Evolutionary conservation across 2,329 filamentous ascomycete species (phyloP).

Genomic region (Nemania abortiva): DNA sequence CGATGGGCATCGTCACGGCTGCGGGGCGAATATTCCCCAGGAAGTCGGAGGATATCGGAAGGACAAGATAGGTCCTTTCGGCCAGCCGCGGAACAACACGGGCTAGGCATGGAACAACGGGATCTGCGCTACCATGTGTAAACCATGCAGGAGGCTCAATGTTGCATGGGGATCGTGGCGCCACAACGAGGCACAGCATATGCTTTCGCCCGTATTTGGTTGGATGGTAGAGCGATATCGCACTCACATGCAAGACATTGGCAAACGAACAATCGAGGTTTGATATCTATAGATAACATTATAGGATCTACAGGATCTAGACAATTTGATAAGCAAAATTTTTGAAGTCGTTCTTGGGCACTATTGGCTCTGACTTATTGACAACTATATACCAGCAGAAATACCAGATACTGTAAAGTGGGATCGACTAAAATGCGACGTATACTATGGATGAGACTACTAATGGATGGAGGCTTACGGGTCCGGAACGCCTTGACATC

Average conservation of each 20-base stretch:
- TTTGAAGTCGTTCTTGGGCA: not conserved
- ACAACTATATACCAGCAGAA: no score
- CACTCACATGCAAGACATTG: conserved; percentile 4
- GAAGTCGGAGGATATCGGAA: conserved; percentile 41
- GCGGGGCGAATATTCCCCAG: conserved; percentile 34
- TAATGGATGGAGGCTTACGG: not conserved
- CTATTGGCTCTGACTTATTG: not conserved
- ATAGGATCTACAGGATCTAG: not conserved
- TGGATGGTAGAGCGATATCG: not conserved
- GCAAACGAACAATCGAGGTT: not conserved
- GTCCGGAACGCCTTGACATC: conserved; percentile 26
- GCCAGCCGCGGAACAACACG: conserved; percentile 34
- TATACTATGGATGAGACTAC: not conserved
- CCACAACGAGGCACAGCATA: conserved; percentile 9
- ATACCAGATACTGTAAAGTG: no score
- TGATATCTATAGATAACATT: not conserved
- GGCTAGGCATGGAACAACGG: not conserved
- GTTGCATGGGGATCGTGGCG: not conserved
- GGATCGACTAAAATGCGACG: conserved; percentile 9
- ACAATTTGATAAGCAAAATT: not conserved
- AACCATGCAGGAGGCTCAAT: not conserved
- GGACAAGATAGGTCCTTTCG: conserved; percentile 12
- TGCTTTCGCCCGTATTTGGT: not conserved
- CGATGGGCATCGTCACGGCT: not conserved
- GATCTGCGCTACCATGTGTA: not conserved